phyloP scores from a whole-genome alignment of 805 yeast species.

The Lipomyces starkeyi region DNA sequence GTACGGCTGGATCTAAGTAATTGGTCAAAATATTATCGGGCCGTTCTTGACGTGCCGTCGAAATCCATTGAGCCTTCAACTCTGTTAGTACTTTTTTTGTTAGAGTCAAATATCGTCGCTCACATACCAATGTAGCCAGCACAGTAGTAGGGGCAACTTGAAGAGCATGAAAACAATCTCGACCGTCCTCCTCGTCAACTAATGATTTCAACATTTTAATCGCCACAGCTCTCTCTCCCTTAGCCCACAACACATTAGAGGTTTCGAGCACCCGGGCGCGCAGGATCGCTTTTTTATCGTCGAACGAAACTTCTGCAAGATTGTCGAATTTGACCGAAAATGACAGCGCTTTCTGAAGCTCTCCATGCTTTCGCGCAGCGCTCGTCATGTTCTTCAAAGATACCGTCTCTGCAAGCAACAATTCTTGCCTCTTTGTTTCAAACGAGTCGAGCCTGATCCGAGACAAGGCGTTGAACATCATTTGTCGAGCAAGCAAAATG shows the following conservation, averaged over 20 bases:
- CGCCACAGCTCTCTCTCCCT: slow-evolving; percentile 62
- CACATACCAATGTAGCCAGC: slow-evolving; percentile 26
- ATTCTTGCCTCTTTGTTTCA: not conserved
- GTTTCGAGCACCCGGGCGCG: slow-evolving; percentile 52
- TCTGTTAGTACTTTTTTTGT: not conserved
- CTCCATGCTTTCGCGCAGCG: slow-evolving; percentile 34
- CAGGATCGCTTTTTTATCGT: slow-evolving; percentile 2
- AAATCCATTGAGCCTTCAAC: slow-evolving; percentile 65
- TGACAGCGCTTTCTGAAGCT: slow-evolving; percentile 39
- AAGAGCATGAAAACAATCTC: not conserved
- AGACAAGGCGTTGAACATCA: slow-evolving; percentile 10
- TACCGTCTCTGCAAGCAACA: slow-evolving; percentile 8
- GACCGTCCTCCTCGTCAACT: slow-evolving; percentile 9
- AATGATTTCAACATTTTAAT: slow-evolving; percentile 56
- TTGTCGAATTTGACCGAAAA: slow-evolving; percentile 39
- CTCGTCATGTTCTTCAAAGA: slow-evolving; percentile 10
- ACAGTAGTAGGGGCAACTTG: slow-evolving; percentile 22
- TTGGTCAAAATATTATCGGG: slow-evolving; percentile 61
- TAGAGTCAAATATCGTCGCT: not conserved
- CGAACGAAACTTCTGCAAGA: slow-evolving; percentile 11
- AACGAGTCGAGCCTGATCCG: not conserved
- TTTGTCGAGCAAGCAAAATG: slow-evolving; percentile 18
- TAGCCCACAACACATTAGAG: slow-evolving; percentile 70
- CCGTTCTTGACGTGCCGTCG: slow-evolving; percentile 71
- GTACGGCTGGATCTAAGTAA: slow-evolving; percentile 59